These are phyloP conservation scores for Simmondsia chinensis DNA, from an alignment of 148 eudicot species.

Conservation along the genomic window DNA sequence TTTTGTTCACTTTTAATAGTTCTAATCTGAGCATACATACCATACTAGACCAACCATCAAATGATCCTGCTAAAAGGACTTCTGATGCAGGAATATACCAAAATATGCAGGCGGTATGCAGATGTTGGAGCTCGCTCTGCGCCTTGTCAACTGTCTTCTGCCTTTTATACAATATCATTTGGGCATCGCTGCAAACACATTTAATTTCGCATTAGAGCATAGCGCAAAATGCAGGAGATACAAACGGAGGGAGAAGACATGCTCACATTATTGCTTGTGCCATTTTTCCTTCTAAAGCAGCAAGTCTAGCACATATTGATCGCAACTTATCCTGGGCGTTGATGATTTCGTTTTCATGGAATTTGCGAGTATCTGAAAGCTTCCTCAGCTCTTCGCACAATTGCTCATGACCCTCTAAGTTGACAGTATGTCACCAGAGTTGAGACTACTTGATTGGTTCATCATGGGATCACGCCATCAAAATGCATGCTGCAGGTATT, in stretches of 20 bases:
- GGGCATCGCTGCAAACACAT: constrained; percentile 47
- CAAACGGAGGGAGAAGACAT: background rate
- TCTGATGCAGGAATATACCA: constrained; percentile 91
- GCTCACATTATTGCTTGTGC: constrained; percentile 63
- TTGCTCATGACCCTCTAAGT: constrained; percentile 39
- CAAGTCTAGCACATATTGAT: constrained; percentile 69
- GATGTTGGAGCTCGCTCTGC: constrained; percentile 49
- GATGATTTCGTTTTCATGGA: constrained; percentile 84
- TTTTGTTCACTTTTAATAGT: too few species aligned
- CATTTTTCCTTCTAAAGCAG: constrained; percentile 82
- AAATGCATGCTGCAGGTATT: too few species aligned
- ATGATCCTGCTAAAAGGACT: constrained; percentile 77
- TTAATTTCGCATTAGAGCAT: background rate
- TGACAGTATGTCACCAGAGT: too few species aligned
- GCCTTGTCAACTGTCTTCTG: constrained; percentile 52
- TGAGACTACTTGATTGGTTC: too few species aligned
- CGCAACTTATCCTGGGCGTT: constrained; percentile 54
- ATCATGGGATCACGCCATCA: too few species aligned
- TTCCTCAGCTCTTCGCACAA: constrained; percentile 29
- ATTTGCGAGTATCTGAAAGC: constrained; percentile 79
- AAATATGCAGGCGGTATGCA: constrained; percentile 46
- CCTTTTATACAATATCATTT: constrained; percentile 49
- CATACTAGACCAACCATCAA: constrained; percentile 93
- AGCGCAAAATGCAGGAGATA: background rate
- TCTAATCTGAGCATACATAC: constrained; percentile 75